Evolutionary conservation across 2,329 filamentous ascomycete species (phyloP).

Genomic region (Sclerotinia nivalis): DNA sequence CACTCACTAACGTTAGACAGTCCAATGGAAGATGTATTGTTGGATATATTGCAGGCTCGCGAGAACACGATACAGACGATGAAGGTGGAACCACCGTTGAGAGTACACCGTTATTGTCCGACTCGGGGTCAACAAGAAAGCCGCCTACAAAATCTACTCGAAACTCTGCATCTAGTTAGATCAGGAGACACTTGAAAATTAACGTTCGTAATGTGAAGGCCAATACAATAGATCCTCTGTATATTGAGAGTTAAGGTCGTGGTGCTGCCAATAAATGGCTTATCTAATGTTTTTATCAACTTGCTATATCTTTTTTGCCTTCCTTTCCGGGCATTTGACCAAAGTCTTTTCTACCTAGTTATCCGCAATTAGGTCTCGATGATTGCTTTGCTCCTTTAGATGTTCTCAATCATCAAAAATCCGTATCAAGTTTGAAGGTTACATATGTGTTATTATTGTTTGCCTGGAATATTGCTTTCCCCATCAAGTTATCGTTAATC

Average conservation of each 20-base stretch:
- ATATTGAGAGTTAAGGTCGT: not conserved
- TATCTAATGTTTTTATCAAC: not conserved
- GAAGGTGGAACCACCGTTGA: conserved; percentile 28
- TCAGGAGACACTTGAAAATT: not conserved
- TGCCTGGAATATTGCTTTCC: not conserved
- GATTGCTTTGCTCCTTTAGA: not conserved
- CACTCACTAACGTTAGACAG: conserved; percentile 23
- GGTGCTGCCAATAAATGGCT: not conserved
- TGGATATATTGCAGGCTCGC: conserved; percentile 25
- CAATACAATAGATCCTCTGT: not conserved
- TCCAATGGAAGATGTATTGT: conserved; percentile 25
- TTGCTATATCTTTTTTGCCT: not conserved
- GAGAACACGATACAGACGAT: conserved; percentile 28
- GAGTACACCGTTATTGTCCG: conserved; percentile 22
- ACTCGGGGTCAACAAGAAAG: conserved; percentile 16
- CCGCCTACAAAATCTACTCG: not conserved
- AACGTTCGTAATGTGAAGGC: not conserved
- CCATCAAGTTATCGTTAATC: not conserved
- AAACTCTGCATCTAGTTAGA: conserved; percentile 16
- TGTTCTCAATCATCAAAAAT: not conserved
- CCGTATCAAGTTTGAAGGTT: not conserved
- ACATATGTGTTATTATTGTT: not conserved
- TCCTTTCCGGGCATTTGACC: not conserved
- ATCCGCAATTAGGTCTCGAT: not conserved
- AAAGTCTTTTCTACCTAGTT: not conserved